Conservation (phyloP, 2,329 filamentous ascomycete species). For the Sporothrix dimorphospora region DNA sequence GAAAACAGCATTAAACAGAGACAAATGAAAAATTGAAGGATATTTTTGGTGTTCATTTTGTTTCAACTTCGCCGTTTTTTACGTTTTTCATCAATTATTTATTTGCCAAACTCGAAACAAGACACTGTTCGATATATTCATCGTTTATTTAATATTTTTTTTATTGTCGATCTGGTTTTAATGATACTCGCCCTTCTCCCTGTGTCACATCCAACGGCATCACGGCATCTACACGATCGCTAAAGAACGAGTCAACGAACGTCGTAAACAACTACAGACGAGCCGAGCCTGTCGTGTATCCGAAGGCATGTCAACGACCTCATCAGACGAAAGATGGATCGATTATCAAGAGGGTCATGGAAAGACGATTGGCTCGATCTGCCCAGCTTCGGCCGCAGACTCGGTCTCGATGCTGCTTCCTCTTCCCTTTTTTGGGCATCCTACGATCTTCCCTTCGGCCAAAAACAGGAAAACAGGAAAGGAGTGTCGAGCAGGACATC, state of each 20-base stretch:
- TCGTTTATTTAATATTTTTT: not conserved
- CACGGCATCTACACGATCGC: conserved; percentile 16
- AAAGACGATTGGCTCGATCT: not conserved
- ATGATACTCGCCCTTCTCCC: not conserved
- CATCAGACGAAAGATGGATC: not conserved
- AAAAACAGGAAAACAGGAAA: not conserved
- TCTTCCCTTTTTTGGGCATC: not conserved
- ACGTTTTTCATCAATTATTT: not conserved
- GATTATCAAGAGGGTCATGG: not conserved
- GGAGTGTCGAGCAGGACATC: not conserved
- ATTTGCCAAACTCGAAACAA: not conserved
- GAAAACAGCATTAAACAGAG: not conserved
- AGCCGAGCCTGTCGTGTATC: not conserved
- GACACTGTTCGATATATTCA: no score
- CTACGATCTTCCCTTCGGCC: not conserved
- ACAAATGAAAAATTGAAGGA: not conserved
- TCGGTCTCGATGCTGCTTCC: not conserved
- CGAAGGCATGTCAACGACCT: not conserved
- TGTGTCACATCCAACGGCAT: not conserved
- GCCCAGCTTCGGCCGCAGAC: not conserved
- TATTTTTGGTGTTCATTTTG: not conserved
- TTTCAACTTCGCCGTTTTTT: not conserved
- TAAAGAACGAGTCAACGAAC: not conserved
- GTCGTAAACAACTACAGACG: conserved; percentile 1
- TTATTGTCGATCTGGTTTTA: not conserved